phyloP scores from a whole-genome alignment of 225 moss, liverwort and hornwort species.

The Bryoerythrophyllum caledonicum region DNA sequence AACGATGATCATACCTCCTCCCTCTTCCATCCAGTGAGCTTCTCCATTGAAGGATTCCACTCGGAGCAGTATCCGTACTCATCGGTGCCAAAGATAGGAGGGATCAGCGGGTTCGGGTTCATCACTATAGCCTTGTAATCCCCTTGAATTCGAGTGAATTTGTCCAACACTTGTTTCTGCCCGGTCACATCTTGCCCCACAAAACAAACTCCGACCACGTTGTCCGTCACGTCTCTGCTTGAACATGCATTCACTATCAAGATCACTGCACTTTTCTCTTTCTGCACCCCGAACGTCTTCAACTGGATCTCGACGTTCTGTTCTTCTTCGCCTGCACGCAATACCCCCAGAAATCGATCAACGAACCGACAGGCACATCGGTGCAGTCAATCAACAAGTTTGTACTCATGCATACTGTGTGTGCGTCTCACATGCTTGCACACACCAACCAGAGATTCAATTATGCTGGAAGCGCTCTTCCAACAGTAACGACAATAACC shows the following conservation, averaged over 20 bases:
- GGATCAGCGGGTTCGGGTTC: constrained; percentile 61
- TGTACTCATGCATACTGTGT: background rate
- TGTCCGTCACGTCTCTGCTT: constrained; percentile 62
- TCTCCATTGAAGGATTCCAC: constrained; percentile 71
- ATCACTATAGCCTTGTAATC: constrained; percentile 65
- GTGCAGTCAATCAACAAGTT: constrained; percentile 2
- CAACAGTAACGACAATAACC: background rate
- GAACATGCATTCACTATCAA: constrained; percentile 65
- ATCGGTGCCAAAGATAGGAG: constrained; percentile 61
- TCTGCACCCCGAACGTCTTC: constrained; percentile 53
- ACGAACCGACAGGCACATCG: background rate
- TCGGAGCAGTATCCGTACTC: constrained; percentile 63
- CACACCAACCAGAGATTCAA: background rate
- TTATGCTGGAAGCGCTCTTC: background rate
- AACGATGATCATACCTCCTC: constrained; percentile 39
- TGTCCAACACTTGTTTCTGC: constrained; percentile 59
- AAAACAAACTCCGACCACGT: constrained; percentile 63
- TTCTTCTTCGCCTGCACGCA: constrained; percentile 55
- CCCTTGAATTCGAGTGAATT: constrained; percentile 62
- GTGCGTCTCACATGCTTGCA: background rate
- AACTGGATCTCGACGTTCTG: constrained; percentile 63
- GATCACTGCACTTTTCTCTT: constrained; percentile 54
- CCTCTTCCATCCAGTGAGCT: constrained; percentile 63
- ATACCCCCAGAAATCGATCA: constrained; percentile 17
- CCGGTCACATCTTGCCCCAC: constrained; percentile 67